Base-by-base conservation (phyloP, 176 grass and related monocot genomes). In the Calamus simplicifolius region DNA sequence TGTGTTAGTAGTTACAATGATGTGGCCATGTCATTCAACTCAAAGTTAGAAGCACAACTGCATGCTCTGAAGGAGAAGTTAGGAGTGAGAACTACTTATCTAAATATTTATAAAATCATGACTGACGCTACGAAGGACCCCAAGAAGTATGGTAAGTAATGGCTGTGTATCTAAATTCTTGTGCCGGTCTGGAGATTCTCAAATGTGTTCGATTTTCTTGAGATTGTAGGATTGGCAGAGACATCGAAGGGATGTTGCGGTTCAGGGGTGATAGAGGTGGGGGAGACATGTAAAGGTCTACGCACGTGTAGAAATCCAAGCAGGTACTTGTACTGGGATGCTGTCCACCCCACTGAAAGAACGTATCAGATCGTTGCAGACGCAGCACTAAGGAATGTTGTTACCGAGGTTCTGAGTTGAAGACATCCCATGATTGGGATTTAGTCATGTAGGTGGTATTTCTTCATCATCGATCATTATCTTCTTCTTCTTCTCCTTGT, bases 281-380 rank as follows among this genome's bases (percentile, higher is more conserved):
- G 80, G 5, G 75, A 83, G 69, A 69, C 80, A 61, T 83, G 85
- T 71, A 80, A 67, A 77, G 76, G 76, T 13, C 79, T 52, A 58
- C 66, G 27, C 69, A 80, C 75, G 29, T 88, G 85, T 61, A 48
- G 69, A 69, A 67, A 88, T 76, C 80, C 85, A 29, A 76, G 53
- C 72, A 83, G 65, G 64, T 88, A 83, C 52, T 59, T 88, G 67
- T 88, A 76, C 69, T 83, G 80, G 85, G 85, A 88, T 57, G 85
- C 85, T 58, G 80, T 83, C 74, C 85, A 88, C 66, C 85, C 77
- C 50, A 88, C 80, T 26, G 80, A 88, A 68, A 80, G 69, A 52
- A 77, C 77, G 75, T 83, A 88, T 74, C 59, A 88, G 59, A 76
- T 88, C 43, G 73, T 88, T 49, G 68, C 79, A 49, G 49, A 65